Conservation (phyloP, 2,329 filamentous ascomycete genomes). For the Aschersonia sp. region DNA sequence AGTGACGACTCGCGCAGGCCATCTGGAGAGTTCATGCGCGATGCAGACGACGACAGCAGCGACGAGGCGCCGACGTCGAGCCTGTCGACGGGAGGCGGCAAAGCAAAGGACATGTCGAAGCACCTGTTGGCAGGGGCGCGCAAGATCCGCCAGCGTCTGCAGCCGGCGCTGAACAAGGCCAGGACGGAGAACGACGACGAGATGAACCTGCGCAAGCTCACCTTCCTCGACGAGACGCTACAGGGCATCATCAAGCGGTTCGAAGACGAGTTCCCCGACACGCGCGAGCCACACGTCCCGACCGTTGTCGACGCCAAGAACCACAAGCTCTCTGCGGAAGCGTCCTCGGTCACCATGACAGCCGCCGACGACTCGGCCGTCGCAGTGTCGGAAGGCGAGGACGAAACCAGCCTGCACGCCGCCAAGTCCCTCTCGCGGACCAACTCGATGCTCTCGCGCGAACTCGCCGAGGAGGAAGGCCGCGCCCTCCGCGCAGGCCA, state of each 20-base stretch:
- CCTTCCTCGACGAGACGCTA: slow-evolving; percentile 80
- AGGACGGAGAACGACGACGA: slow-evolving; percentile 56
- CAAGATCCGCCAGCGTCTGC: slow-evolving; percentile 72
- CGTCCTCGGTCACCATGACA: slow-evolving; percentile 10
- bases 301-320: background rate
- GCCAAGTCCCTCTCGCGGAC: slow-evolving; percentile 30
- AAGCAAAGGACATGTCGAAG: slow-evolving; percentile 87
- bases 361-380: slow-evolving; percentile 19
- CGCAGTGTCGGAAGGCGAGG: slow-evolving; percentile 31
- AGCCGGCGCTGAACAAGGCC: slow-evolving; percentile 67
- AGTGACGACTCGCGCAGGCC: slow-evolving; percentile 42
- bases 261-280: slow-evolving; percentile 92
- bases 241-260: slow-evolving; percentile 89
- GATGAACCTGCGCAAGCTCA: slow-evolving; percentile 64
- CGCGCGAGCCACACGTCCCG: slow-evolving; percentile 29
- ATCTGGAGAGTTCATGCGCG: slow-evolving; percentile 37
- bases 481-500: slow-evolving; percentile 40
- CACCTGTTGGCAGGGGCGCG: slow-evolving; percentile 75
- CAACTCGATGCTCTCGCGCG: slow-evolving; percentile 38
- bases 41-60: slow-evolving; percentile 34
- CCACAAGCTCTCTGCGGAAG: slow-evolving; percentile 5
- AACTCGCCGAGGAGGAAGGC: slow-evolving; percentile 42
- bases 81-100: slow-evolving; percentile 28
- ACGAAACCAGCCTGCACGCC: slow-evolving; percentile 29
- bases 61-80: slow-evolving; percentile 17